phyloP scores from a whole-genome alignment of 2,329 filamentous ascomycete genomes.

The Davidsoniella eucalypti region DNA sequence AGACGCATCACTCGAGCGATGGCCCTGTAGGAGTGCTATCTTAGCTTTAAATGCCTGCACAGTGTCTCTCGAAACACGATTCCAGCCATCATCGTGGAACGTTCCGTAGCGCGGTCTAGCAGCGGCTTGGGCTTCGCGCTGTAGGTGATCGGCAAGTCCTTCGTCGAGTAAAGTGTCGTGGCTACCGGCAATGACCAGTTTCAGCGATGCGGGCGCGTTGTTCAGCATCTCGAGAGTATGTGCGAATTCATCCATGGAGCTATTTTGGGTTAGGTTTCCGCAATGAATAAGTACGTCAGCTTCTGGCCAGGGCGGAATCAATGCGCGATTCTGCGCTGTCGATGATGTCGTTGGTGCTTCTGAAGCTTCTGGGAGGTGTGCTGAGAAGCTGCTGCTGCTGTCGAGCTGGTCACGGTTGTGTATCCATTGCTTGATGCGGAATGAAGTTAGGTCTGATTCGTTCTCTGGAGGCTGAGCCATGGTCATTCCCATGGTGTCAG shows the following conservation, averaged over 20 bases:
- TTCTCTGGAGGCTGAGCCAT: too few relatives aligned
- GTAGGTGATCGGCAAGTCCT: background rate
- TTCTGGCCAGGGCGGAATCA: conserved; percentile 7
- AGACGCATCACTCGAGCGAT: background rate
- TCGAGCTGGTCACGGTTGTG: too few relatives aligned
- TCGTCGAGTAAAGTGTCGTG: conserved; percentile 30
- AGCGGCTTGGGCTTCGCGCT: background rate
- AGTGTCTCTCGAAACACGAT: background rate
- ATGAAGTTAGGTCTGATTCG: too few relatives aligned
- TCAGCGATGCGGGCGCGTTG: conserved; percentile 26
- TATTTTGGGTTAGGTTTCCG: conserved; percentile 31
- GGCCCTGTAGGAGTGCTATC: conserved; percentile 13
- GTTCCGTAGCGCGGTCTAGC: conserved; percentile 14
- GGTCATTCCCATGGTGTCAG: too few relatives aligned
- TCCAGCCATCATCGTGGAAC: conserved; percentile 3
- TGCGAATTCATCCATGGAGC: conserved; percentile 25
- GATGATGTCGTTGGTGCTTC: background rate
- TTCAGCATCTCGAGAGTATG: conserved; percentile 23
- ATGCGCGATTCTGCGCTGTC: too few relatives aligned
- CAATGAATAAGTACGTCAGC: conserved; percentile 32
- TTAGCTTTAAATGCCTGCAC: conserved; percentile 20
- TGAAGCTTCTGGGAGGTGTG: background rate
- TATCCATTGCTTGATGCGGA: too few relatives aligned
- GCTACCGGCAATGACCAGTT: conserved; percentile 34
- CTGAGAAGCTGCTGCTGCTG: too few relatives aligned